A percentile compares a stretch with the other conserved stretches of the same genome.
Conservation (phyloP, 352 stramenopile species). For the Phytophthora pseudosyringae region DNA sequence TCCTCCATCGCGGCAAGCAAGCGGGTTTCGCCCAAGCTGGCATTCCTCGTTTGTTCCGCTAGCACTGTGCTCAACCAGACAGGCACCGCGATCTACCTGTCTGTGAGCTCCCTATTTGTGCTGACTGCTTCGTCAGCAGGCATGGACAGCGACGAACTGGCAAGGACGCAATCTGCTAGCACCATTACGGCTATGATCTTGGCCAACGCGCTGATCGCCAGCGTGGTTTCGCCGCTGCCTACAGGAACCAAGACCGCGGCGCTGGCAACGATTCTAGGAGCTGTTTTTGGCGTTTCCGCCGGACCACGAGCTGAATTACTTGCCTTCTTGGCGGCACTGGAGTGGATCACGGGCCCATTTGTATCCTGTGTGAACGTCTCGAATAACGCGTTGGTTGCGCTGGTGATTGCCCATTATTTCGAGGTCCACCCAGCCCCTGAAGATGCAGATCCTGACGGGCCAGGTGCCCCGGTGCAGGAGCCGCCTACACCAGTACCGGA, state of each 20-base stretch:
- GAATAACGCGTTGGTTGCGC: conserved; percentile 52
- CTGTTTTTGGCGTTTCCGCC: conserved; percentile 47
- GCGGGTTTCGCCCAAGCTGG: conserved; percentile 62
- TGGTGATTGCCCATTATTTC: conserved; percentile 59
- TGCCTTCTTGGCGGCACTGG: conserved; percentile 49
- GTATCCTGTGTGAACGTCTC: conserved; percentile 61
- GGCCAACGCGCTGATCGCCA: conserved; percentile 45
- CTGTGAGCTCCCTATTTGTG: conserved; percentile 54
- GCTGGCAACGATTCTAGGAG: conserved; percentile 50
- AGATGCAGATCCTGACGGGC: conserved; percentile 4
- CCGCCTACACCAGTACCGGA: conserved; percentile 1
- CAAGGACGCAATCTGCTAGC: conserved; percentile 26
- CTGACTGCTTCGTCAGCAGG: conserved; percentile 34
- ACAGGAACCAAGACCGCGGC: conserved; percentile 38
- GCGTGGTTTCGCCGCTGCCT: conserved; percentile 49
- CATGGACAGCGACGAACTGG: conserved; percentile 22
- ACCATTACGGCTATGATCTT: conserved; percentile 45
- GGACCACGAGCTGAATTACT: conserved; percentile 40
- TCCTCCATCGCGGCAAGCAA: conserved; percentile 55
- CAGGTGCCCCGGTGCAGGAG: conserved; percentile 2
- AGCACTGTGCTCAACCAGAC: conserved; percentile 66
- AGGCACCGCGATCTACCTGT: conserved; percentile 65
- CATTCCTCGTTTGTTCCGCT: conserved; percentile 59
- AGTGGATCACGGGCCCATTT: conserved; percentile 68
- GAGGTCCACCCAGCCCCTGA: conserved; percentile 32